These are phyloP conservation scores for Wickerhamiella lipophila DNA, from an alignment of 805 yeast species.

Conservation along the genomic window DNA sequence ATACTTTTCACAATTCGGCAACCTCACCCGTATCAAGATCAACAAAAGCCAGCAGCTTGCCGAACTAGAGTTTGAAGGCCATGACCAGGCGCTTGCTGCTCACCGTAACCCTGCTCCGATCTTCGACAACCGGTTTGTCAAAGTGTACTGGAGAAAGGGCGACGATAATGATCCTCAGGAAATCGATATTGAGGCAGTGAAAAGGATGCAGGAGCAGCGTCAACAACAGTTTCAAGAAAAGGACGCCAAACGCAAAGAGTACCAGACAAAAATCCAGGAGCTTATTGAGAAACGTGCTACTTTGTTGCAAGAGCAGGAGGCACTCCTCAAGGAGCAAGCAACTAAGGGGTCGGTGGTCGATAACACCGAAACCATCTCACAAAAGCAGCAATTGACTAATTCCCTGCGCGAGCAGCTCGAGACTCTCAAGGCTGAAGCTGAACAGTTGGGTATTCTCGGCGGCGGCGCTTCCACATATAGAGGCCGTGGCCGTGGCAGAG, in stretches of 20 bases:
- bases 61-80: constrained; percentile 31
- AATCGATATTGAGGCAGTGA: constrained; percentile 32
- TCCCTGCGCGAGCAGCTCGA: constrained; percentile 26
- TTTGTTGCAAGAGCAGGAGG: constrained; percentile 29
- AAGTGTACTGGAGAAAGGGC: constrained; percentile 33
- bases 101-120: constrained; percentile 35
- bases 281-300: constrained; percentile 29
- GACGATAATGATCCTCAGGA: constrained; percentile 18
- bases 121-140: constrained; percentile 38
- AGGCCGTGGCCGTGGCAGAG: constrained; percentile 18
- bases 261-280: constrained; percentile 27
- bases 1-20: constrained; percentile 35
- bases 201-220: constrained; percentile 29
- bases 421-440: constrained; percentile 21
- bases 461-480: constrained; percentile 5
- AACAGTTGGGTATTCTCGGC: constrained; percentile 15
- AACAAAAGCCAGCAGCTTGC: constrained; percentile 26
- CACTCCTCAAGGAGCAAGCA: constrained; percentile 25
- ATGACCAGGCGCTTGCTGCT: constrained; percentile 33
- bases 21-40: constrained; percentile 25
- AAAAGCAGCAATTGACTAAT: constrained; percentile 20
- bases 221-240: constrained; percentile 34
- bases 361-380: constrained; percentile 11
- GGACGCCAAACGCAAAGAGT: constrained; percentile 27
- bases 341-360: constrained; percentile 14